These are phyloP conservation scores for Aspergillus cejpii DNA, from an alignment of 2,329 filamentous ascomycete species.

Conservation along the genomic window DNA sequence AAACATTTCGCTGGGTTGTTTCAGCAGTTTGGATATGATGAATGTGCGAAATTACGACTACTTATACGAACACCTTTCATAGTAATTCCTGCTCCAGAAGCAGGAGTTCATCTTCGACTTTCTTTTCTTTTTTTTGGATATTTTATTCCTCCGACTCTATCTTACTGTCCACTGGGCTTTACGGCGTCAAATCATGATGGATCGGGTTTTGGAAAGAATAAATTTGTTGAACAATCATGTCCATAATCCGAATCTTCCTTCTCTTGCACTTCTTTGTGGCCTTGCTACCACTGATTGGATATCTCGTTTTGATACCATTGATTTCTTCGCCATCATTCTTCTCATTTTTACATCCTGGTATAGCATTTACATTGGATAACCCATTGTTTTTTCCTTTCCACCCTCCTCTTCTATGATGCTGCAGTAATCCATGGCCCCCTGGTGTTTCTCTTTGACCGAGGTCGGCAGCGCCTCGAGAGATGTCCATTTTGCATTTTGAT, in stretches of 20 bases:
- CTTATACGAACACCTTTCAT: constrained; percentile 13
- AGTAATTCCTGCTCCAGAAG: background rate
- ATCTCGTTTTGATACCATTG: constrained; percentile 2
- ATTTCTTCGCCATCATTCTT: background rate
- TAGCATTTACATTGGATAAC: constrained; percentile 12
- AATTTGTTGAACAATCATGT: background rate
- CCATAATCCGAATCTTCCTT: constrained; percentile 6
- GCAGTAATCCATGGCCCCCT: background rate
- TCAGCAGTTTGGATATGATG: constrained; percentile 15
- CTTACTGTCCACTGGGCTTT: constrained; percentile 4
- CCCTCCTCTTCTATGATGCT: background rate
- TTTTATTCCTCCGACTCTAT: constrained; percentile 1
- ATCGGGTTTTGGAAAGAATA: background rate
- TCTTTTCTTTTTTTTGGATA: background rate
- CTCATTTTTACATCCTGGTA: constrained; percentile 7
- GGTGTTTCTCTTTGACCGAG: background rate
- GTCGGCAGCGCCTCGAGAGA: background rate
- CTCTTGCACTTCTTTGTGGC: constrained; percentile 4
- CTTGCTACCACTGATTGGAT: constrained; percentile 15
- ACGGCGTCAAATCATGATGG: constrained; percentile 2
- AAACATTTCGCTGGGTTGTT: background rate
- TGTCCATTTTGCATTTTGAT: background rate
- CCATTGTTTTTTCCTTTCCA: constrained; percentile 1
- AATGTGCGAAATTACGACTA: constrained; percentile 17
- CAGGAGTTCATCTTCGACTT: background rate